These are phyloP conservation scores for Scheffersomyces titani DNA, from an alignment of 1,139 yeast genomes.

Conservation along the genomic window DNA sequence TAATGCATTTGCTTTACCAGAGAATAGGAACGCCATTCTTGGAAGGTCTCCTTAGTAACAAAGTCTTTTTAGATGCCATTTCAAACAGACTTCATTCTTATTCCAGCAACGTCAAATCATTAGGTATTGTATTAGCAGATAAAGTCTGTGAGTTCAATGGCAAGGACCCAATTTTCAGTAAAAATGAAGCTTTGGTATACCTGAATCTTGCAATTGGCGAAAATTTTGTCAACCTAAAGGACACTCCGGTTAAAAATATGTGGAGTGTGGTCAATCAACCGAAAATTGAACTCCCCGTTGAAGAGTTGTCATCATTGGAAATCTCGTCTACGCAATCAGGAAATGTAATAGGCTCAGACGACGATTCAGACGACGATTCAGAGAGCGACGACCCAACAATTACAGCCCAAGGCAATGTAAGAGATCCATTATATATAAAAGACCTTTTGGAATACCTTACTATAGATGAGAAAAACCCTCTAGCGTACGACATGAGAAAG, in stretches of 20 bases:
- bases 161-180: slow-evolving; percentile 38
- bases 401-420: slow-evolving; percentile 34
- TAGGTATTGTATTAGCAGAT: slow-evolving; percentile 52
- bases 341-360: slow-evolving; percentile 15
- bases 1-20: slow-evolving; percentile 27
- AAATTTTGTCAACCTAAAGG: not conserved
- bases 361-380: slow-evolving; percentile 39
- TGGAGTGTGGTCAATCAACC: slow-evolving; percentile 18
- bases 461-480: slow-evolving; percentile 41
- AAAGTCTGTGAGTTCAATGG: slow-evolving; percentile 36
- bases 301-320: slow-evolving; percentile 1
- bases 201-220: not conserved
- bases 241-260: slow-evolving; percentile 6
- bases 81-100: slow-evolving; percentile 47
- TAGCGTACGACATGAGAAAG: slow-evolving; percentile 52
- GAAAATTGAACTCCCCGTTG: slow-evolving; percentile 6
- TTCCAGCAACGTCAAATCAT: slow-evolving; percentile 39
- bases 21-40: slow-evolving; percentile 16
- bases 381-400: slow-evolving; percentile 55
- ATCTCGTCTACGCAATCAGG: not conserved
- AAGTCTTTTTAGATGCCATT: slow-evolving; percentile 40
- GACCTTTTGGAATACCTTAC: slow-evolving; percentile 59
- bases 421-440: slow-evolving; percentile 61
- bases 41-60: slow-evolving; percentile 21
- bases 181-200: slow-evolving; percentile 13